A percentile compares a stretch with the other conserved stretches of the same genome.
Evolutionary conservation across 2,329 filamentous ascomycete species (phyloP).

Genomic region (Penicillium digitatum): DNA sequence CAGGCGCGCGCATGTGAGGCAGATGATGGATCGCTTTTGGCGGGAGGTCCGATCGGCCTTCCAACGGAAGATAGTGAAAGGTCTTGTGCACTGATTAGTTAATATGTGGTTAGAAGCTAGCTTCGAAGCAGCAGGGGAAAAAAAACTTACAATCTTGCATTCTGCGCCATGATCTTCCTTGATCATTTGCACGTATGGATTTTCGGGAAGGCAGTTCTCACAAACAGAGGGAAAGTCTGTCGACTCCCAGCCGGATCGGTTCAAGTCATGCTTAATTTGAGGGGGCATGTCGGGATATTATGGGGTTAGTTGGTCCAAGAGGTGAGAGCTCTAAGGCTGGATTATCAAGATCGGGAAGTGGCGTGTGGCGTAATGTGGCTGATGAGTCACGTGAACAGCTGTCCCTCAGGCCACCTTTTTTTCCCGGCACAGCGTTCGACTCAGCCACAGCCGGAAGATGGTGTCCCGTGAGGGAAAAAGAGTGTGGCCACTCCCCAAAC

Average conservation of each 20-base stretch:
- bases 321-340: constrained; percentile 1
- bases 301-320: neutral
- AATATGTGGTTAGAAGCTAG: neutral
- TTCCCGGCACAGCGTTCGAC: constrained; percentile 10
- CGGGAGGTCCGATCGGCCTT: constrained; percentile 85
- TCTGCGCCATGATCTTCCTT: constrained; percentile 93
- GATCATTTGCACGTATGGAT: constrained; percentile 97
- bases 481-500: constrained; percentile 7
- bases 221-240: constrained; percentile 52
- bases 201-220: constrained; percentile 91
- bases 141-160: constrained; percentile 60
- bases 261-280: constrained; percentile 93
- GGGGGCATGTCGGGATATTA: constrained; percentile 56
- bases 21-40: constrained; percentile 92
- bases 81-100: constrained; percentile 66
- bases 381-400: constrained; percentile 4
- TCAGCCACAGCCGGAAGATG: constrained; percentile 21
- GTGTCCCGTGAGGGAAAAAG: constrained; percentile 5
- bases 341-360: constrained; percentile 12
- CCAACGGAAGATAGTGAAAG: constrained; percentile 95
- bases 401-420: constrained; percentile 14
- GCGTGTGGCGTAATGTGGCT: constrained; percentile 13
- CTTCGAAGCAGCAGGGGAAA: neutral
- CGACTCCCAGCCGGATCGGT: constrained; percentile 92
- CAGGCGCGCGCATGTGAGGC: constrained; percentile 89